Base-by-base conservation (phyloP, 306 rosid species). In the Cicer cuneatum region DNA sequence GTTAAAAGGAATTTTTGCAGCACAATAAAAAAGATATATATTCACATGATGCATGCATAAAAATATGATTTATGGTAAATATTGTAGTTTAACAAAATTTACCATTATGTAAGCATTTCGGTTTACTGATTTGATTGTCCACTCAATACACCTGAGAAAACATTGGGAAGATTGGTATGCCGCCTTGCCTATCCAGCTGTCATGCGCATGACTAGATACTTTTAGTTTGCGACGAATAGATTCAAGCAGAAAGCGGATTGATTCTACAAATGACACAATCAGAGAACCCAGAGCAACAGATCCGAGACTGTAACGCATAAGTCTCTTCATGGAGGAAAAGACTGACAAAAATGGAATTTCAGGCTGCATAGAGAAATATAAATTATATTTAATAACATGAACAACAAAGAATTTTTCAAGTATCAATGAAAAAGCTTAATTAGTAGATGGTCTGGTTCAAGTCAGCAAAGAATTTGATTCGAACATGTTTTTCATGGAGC, bases 101-200 rank as follows among this genome's bases (percentile, higher is more conserved):
- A 93, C 98, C 99, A 94, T 87, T 61, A 94, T 92, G 83, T 92
- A 94, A 41, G 99, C 99, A 77, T 94, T 94, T 73, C 97, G 95
- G 80, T 94, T 94, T 69, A 87, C 90, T 5, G 99, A 94, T 81
- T 84, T 90, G 88, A 94, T 85, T 61, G 87, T 92, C 95, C 99
- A 94, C 76, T 92, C 99, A 5, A 90, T 81, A 80, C 93, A 83
- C 81, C 82, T 82, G 77, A 90, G 87, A 84, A 80, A 90, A 83
- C 83, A 78, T 74, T 71, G 83, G 56, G 90, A 86, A 59, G 92
- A 68, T 68, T 83, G 87, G 84, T 79, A 82, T 19, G 82, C 89
- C 18, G 80, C 88, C 81, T 75, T 86, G 73, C 97, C 95, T 10
- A 94, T 77, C 81, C 93, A 82, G 78, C 82, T 85, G 76, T 83